Base-by-base conservation (phyloP, 2,329 filamentous ascomycete species). In the Aureobasidium namibiae region DNA sequence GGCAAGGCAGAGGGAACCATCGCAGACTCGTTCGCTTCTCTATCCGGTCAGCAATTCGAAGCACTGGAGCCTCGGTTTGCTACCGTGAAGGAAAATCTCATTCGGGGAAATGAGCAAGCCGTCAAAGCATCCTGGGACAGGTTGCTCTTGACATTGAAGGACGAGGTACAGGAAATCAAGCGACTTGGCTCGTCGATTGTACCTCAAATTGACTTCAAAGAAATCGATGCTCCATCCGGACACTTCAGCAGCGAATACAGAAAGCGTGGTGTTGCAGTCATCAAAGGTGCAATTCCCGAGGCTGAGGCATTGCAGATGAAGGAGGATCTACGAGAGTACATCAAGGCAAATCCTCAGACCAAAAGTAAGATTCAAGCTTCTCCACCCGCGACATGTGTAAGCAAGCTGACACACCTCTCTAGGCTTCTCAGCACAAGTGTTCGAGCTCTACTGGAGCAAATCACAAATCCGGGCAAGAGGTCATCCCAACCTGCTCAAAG, bases 241-340 rank as follows among this genome's bases (percentile, higher is more conserved):
- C 73, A 78, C 1, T 88, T 88, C 68, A 77, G 75, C 56, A 74
- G 74, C 49, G 80, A 82, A 66, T 75, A 86, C 54, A 78, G 78
- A 65, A 82, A 84, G 66, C 80, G 85, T 34, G 77, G 77, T 18
- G 77, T 79, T 1, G 76, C 76, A 3, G 73, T 79, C 8, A 71
- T 80, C 38, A 70, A 76, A 42, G 73, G 75, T 33, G 76, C 79
- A 1, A 66, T 80, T 0, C 67, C 73, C 1, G 68, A 77, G 62
- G 62, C 73, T 18, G 74, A 79, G 63, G 76, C 72, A 4, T 65
- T 78, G 48, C 70, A 70, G 39, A 72, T 75, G 69, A 79, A 79
- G 66, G 69, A 71, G 11, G 73, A 75, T 16, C 44, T 79, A 29
- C 67, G 67, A 59, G 69, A 74, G 26, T 80, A 80, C 61, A 75